Evolutionary conservation across 768 basidiomycete genomes (phyloP).

Genomic region (Lyophyllum shimeji): DNA sequence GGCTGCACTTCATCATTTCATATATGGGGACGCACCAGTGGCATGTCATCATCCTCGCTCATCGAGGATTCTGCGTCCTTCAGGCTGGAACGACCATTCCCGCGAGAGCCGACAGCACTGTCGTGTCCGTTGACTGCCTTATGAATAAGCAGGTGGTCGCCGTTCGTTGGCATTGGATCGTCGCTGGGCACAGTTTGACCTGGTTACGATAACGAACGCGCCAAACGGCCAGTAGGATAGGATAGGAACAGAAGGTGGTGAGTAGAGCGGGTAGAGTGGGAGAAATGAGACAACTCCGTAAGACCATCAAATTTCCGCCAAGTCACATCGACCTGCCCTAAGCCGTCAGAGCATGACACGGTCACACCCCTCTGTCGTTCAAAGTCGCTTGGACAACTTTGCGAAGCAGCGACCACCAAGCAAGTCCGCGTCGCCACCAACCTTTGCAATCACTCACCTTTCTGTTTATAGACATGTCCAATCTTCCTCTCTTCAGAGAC

Average conservation of each 20-base stretch:
- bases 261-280: constrained; percentile 19
- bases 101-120: constrained; percentile 36
- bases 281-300: constrained; percentile 27
- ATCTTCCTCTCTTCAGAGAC: constrained; percentile 79
- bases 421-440: constrained; percentile 3
- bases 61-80: constrained; percentile 44
- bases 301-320: constrained; percentile 38
- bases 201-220: constrained; percentile 24
- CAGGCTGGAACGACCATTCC: constrained; percentile 42
- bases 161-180: constrained; percentile 55
- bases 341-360: constrained; percentile 37
- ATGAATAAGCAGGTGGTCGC: constrained; percentile 52
- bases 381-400: constrained; percentile 1
- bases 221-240: constrained; percentile 13
- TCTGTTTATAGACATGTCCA: constrained; percentile 45
- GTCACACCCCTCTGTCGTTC: constrained; percentile 5
- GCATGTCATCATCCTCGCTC: constrained; percentile 74
- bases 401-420: constrained; percentile 5
- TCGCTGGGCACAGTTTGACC: constrained; percentile 43
- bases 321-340: constrained; percentile 61
- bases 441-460: constrained; percentile 11
- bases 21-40: constrained; percentile 51
- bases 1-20: constrained; percentile 6
- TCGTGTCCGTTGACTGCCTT: constrained; percentile 40
- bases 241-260: constrained; percentile 16